Percentiles rank a stretch among this genome's conserved stretches.
These are phyloP conservation scores for Gilbertella persicaria DNA, from an alignment of 371 early-diverging fungal species.

Conservation along the genomic window DNA sequence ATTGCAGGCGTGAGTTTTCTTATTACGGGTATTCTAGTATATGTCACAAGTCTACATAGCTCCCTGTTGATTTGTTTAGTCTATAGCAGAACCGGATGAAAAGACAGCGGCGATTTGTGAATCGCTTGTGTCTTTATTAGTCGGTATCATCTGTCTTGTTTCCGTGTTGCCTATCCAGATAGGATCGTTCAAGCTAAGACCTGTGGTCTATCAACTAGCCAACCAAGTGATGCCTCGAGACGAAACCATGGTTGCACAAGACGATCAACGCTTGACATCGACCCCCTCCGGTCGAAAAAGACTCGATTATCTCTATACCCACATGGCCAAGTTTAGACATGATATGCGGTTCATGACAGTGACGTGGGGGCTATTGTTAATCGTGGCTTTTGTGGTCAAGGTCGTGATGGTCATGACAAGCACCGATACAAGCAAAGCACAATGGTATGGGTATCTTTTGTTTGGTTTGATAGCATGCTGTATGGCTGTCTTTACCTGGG, in stretches of 20 bases:
- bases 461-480: conserved; percentile 38
- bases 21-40: conserved; percentile 36
- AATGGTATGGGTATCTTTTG: conserved; percentile 32
- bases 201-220: conserved; percentile 37
- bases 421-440: conserved; percentile 26
- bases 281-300: conserved; percentile 13
- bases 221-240: conserved; percentile 51
- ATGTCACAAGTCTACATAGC: neutral
- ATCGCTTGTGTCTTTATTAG: conserved; percentile 35
- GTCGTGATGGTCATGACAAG: conserved; percentile 38
- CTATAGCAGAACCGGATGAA: conserved; percentile 44
- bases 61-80: conserved; percentile 19
- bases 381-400: conserved; percentile 41
- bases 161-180: conserved; percentile 41
- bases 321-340: conserved; percentile 42
- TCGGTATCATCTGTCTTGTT: conserved; percentile 40
- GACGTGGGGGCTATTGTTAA: conserved; percentile 41
- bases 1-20: conserved; percentile 36
- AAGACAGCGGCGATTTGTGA: conserved; percentile 37
- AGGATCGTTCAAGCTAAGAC: conserved; percentile 36
- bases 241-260: conserved; percentile 27
- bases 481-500: conserved; percentile 42
- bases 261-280: conserved; percentile 24
- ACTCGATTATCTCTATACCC: conserved; percentile 27
- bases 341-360: conserved; percentile 51